Conservation (phyloP, 805 yeast species). For the Ogataea minuta region DNA sequence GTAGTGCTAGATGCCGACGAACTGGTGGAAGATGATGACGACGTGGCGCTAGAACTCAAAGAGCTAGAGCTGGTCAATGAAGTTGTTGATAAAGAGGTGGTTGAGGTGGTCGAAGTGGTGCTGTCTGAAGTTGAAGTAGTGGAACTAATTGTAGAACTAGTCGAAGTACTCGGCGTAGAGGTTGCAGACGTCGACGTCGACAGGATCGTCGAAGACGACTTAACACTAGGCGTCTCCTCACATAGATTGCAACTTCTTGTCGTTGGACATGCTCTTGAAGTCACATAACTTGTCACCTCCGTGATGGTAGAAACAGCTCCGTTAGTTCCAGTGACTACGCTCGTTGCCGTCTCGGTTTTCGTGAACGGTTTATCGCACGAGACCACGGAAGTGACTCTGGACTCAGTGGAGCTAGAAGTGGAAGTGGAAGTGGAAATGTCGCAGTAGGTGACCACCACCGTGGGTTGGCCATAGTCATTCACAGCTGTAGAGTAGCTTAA, state of each 20-base stretch:
- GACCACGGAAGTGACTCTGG: constrained; percentile 15
- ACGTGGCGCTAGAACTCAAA: constrained; percentile 2
- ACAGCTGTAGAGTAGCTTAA: constrained; percentile 18
- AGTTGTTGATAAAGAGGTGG: constrained; percentile 5
- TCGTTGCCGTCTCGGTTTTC: constrained; percentile 10
- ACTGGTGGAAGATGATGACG: constrained; percentile 1
- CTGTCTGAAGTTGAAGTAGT: constrained; percentile 3
- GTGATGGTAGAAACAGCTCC: constrained; percentile 11
- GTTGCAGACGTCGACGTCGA: not conserved
- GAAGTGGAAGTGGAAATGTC: constrained; percentile 20
- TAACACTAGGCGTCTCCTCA: not conserved
- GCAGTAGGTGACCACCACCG: constrained; percentile 26
- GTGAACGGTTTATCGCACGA: constrained; percentile 23
- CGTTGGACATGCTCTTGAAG: constrained; percentile 11
- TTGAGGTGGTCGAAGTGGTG: constrained; percentile 4
- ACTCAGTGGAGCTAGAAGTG: constrained; percentile 6
- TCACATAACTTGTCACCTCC: constrained; percentile 5
- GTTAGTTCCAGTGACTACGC: constrained; percentile 4
- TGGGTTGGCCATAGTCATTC: constrained; percentile 19
- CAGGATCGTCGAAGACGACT: not conserved
- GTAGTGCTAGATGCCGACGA: no score
- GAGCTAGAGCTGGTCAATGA: constrained; percentile 1
- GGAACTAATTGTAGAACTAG: not conserved
- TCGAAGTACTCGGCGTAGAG: not conserved
- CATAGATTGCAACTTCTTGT: constrained; percentile 6